Evolutionary conservation across 2,329 filamentous ascomycete genomes (phyloP), one percentile per base, ranked within the genome.

Genomic region (Huntiella omanensis): DNA sequence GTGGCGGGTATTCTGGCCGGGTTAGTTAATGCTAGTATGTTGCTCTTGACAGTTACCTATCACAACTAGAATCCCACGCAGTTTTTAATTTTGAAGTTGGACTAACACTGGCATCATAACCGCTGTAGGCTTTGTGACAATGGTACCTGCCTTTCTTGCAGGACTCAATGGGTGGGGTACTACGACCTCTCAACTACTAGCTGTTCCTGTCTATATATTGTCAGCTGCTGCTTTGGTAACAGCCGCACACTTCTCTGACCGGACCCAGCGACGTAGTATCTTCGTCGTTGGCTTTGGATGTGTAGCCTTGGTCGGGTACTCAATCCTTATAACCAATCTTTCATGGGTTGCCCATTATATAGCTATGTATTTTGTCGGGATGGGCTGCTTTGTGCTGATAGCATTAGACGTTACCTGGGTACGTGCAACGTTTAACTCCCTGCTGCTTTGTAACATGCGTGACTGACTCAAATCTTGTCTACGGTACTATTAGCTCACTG

Each of bases 21-120:
- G 7, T 35, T 47, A 13, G 16, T 13, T n/a, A 42, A 42, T 33
- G 36, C 34, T 12, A 13, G 45, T 47, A 36, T 42, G 45, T 47
- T 28, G 7, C 8, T 1, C 8, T 8, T 1, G 22, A 8, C 22
- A 28, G 22, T 8, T 5, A 7, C 2, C 8, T 8, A 28, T n/a
- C 12, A 13, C 4, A 17, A 39, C 22, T 13, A 7, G 10, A 38
- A 2, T 8, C 4, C 33, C 15, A 12, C 10, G 13, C 22, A 34
- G 13, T 34, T 34, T n/a, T 15, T 3, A 28, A 8, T 7, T 6
- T 28, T 3, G 22, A 8, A 28, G 8, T 28, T 28, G 5, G 22
- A 28, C 22, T 28, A 28, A 28, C 22, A 3, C 22, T 28, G 22
- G 4, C 6, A 28, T 8, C 1, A 28, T 28, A 7, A 28, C 22